Percentiles rank a stretch among this genome's conserved stretches.
phyloP scores from a whole-genome alignment of 2,329 filamentous ascomycete genomes.

The Pseudopyrenochaeta lycopersici region DNA sequence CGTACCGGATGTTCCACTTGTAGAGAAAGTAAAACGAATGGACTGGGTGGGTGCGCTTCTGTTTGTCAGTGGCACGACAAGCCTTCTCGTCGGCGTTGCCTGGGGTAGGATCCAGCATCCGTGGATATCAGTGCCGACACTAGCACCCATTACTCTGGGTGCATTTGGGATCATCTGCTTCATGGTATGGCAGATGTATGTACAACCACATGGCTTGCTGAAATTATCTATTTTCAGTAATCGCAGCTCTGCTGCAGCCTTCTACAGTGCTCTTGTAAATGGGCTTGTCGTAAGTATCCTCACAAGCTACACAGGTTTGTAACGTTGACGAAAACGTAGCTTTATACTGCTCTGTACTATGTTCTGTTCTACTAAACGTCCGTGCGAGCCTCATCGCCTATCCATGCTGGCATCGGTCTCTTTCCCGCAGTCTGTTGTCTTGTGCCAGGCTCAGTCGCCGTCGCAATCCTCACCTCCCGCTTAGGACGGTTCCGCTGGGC shows the following conservation, averaged over 20 bases:
- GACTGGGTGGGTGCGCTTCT: constrained; percentile 56
- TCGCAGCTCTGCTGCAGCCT: constrained; percentile 48
- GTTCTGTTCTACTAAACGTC: constrained; percentile 53
- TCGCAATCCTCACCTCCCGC: constrained; percentile 31
- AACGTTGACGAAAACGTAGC: constrained; percentile 34
- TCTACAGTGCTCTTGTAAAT: constrained; percentile 53
- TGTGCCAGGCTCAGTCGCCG: constrained; percentile 36
- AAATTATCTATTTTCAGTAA: constrained; percentile 49
- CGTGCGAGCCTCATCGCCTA: constrained; percentile 44
- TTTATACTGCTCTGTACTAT: constrained; percentile 55
- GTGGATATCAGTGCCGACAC: constrained; percentile 52
- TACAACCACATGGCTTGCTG: constrained; percentile 46
- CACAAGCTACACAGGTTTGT: background rate
- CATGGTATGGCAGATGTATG: constrained; percentile 47
- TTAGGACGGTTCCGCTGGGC: constrained; percentile 50
- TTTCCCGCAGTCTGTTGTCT: constrained; percentile 48
- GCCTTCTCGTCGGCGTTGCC: constrained; percentile 53
- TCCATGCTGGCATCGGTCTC: constrained; percentile 49
- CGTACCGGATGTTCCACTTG: constrained; percentile 22
- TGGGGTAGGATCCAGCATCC: constrained; percentile 53
- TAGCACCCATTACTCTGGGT: constrained; percentile 52
- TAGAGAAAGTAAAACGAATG: constrained; percentile 34
- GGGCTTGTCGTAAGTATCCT: constrained; percentile 52
- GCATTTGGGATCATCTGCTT: constrained; percentile 38
- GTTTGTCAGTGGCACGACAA: constrained; percentile 49